Evolutionary conservation across 78 protist genomes (phyloP).

Genomic region (Tieghemostelium lacteum): DNA sequence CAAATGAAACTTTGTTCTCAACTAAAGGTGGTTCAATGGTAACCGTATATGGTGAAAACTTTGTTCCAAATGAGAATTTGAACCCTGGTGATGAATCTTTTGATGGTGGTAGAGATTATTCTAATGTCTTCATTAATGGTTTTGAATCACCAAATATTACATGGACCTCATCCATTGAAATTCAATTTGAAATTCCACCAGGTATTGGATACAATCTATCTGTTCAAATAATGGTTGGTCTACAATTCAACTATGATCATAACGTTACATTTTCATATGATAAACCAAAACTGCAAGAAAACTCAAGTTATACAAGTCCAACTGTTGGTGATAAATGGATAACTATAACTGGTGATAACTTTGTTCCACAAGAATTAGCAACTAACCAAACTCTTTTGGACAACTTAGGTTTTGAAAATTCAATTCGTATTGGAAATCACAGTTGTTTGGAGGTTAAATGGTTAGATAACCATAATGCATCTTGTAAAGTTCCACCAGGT

Average conservation of each 20-base stretch:
- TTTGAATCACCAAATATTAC: neutral
- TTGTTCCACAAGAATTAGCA: constrained; percentile 28
- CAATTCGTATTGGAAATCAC: neutral
- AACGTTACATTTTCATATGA: constrained; percentile 2
- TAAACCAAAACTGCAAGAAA: neutral
- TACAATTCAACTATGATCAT: neutral
- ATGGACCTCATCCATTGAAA: neutral
- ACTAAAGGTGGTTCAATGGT: neutral
- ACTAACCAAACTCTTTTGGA: neutral
- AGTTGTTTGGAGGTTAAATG: neutral
- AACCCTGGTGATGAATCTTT: too few relatives aligned
- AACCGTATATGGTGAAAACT: constrained; percentile 7
- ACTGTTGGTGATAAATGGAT: neutral
- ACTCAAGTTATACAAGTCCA: neutral
- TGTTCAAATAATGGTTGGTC: neutral
- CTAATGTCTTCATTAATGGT: too few relatives aligned
- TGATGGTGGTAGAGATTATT: too few relatives aligned
- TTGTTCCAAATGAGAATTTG: constrained; percentile 10
- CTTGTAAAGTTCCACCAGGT: constrained; percentile 32
- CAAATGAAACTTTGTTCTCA: too few relatives aligned
- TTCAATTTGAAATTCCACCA: constrained; percentile 1
- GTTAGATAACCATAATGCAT: neutral
- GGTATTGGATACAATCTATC: constrained; percentile 41
- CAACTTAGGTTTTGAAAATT: neutral
- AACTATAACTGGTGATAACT: constrained; percentile 17